Percentiles rank a stretch among this genome's conserved stretches.
These are phyloP conservation scores for Aristolochia californica DNA, from an alignment of 164 flowering plant species.

Conservation along the genomic window DNA sequence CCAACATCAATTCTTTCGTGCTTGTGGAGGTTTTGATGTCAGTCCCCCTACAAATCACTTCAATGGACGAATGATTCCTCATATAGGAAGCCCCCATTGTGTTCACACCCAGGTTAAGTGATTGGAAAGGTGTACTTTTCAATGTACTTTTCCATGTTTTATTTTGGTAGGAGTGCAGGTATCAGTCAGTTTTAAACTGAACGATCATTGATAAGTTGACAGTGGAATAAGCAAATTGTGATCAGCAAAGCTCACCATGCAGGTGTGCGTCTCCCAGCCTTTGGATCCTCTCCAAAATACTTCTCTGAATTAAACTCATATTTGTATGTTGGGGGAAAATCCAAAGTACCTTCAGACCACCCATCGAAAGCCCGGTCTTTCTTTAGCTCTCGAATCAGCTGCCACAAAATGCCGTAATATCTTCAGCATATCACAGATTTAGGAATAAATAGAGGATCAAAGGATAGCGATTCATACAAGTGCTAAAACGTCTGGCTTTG, in stretches of 20 bases:
- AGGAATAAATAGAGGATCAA: neutral
- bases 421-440: neutral
- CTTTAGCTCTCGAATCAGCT: constrained; percentile 63
- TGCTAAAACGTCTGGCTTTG: neutral
- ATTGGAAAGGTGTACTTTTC: no score
- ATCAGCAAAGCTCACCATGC: constrained; percentile 57
- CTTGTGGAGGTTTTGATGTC: no score
- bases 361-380: constrained; percentile 89
- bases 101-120: no score
- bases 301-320: constrained; percentile 65
- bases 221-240: neutral
- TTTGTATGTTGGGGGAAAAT: constrained; percentile 90
- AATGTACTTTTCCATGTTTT: no score
- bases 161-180: no score
- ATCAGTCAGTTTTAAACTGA: neutral
- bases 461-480: neutral
- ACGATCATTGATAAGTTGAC: neutral
- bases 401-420: constrained; percentile 7
- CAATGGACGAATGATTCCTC: no score
- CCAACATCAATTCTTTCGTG: no score
- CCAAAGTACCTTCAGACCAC: constrained; percentile 77
- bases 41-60: no score
- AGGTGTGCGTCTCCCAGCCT: constrained; percentile 75
- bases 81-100: no score
- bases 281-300: constrained; percentile 69